Evolutionary conservation across 2,329 filamentous ascomycete species (phyloP), one percentile per base, ranked within the genome.

Genomic region (Raffaelea deltoideospora): DNA sequence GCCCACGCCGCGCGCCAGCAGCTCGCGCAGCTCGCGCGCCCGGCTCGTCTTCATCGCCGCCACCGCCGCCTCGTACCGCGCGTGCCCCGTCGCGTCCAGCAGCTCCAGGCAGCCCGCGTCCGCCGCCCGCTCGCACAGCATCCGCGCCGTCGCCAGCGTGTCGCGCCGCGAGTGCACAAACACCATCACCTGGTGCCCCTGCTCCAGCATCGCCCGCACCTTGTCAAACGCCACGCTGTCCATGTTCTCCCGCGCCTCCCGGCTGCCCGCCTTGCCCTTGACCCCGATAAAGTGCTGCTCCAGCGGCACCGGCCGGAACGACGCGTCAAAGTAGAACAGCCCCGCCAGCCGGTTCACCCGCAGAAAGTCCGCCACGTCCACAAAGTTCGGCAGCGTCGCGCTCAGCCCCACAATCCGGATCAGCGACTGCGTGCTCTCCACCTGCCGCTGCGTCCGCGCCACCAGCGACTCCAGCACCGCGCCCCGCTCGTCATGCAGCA

Each of bases 281-380:
- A 95, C 86, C 23, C 92, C 90, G 34, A 98, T 77, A 52, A 98
- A 98, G 57, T 96, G 90, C 53, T 98, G 90, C 55, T 98, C 86
- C 3, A 98, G 65, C 7, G 92, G 92, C 2, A 98, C 92, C 1
- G 90, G 90, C 31, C 90, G 76, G 60, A 98, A 98, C 0, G 90
- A 96, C 0, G 76, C 75, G 53, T 98, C 90, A 51, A 98, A 98
- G 58, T 95, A 98, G 57, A 98, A 98, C 10, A 98, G 57, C 0
- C 92, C 92, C 33, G 82, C 83, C 61, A 84, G 75, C 43, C 86
- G 80, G 55, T 98, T 98, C 39, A 98, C 92, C 48, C 87, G 90
- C 31, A 99, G 69, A 48, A 98, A 99, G 53, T 96, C 88, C 47
- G 90, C 84, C 10, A 98, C 90, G 53, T 99, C 90, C 29, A 94